phyloP scores from a whole-genome alignment of 2,329 filamentous ascomycete species.

The Trichoderma afroharzianum region DNA sequence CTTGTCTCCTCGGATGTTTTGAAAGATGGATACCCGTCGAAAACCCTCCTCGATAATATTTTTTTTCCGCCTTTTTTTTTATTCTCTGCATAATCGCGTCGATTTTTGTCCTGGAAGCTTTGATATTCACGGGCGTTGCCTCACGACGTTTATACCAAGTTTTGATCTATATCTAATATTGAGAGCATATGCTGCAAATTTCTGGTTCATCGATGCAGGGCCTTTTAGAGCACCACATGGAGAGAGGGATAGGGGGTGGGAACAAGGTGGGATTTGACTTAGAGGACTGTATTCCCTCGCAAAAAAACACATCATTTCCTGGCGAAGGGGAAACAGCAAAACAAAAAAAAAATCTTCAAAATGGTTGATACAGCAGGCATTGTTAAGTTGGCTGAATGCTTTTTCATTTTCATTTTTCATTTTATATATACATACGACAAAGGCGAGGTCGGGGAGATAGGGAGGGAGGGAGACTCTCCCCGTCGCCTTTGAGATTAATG shows the following conservation, averaged over 20 bases:
- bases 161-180: background rate
- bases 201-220: background rate
- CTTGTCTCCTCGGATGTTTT: background rate
- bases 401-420: background rate
- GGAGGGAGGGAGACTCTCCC: background rate
- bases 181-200: slow-evolving; percentile 1
- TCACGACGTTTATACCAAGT: slow-evolving; percentile 7
- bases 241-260: background rate
- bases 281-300: background rate
- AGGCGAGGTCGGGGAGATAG: background rate
- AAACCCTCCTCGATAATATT: background rate
- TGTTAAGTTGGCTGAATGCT: background rate
- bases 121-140: background rate
- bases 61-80: background rate
- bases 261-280: background rate
- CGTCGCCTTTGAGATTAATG: slow-evolving; percentile 1
- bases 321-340: background rate
- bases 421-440: background rate
- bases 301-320: background rate
- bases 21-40: background rate
- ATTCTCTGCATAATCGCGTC: slow-evolving; percentile 3
- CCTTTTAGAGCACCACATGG: background rate
- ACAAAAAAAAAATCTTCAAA: background rate
- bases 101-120: background rate
- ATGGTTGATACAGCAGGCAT: slow-evolving; percentile 14